Percentiles rank a stretch among this genome's conserved stretches.
These are phyloP conservation scores for Avena sativa DNA, from an alignment of 176 grass and related monocot genomes.

Conservation along the genomic window DNA sequence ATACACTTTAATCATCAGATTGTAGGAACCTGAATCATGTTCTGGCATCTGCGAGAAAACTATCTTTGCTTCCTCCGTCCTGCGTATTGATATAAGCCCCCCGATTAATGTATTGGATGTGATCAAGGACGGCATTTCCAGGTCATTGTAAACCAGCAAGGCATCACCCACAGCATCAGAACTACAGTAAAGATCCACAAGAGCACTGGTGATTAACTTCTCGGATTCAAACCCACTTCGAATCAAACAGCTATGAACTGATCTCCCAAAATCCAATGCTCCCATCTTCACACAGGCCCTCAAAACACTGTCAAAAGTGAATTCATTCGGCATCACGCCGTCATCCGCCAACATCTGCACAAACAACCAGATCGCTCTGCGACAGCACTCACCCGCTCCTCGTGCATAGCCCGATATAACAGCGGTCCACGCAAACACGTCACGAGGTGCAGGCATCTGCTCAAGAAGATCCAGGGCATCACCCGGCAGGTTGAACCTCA, in stretches of 20 bases:
- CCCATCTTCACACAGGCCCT: constrained; percentile 53
- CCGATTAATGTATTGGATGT: constrained; percentile 57
- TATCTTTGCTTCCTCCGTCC: constrained; percentile 42
- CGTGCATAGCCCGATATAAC: constrained; percentile 50
- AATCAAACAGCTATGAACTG: constrained; percentile 52
- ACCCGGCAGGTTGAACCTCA: constrained; percentile 50
- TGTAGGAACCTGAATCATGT: constrained; percentile 56
- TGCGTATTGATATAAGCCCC: constrained; percentile 44
- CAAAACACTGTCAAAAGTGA: constrained; percentile 55
- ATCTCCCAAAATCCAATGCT: constrained; percentile 49
- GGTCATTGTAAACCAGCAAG: constrained; percentile 33
- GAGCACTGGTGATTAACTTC: constrained; percentile 54
- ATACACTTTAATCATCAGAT: constrained; percentile 62
- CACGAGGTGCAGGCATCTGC: constrained; percentile 41
- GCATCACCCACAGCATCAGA: constrained; percentile 55
- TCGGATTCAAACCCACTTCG: constrained; percentile 44
- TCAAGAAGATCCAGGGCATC: constrained; percentile 50
- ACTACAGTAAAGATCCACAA: constrained; percentile 60
- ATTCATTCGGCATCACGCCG: constrained; percentile 46
- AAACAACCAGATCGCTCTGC: constrained; percentile 49
- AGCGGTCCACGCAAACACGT: constrained; percentile 50
- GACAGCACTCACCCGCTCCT: not conserved
- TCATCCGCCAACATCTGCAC: constrained; percentile 26
- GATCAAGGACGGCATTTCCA: constrained; percentile 51
- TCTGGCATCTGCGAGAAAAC: constrained; percentile 50